Base-by-base conservation (phyloP, 371 early-diverging fungal genomes). In the Syncephalis plumigaleata region DNA sequence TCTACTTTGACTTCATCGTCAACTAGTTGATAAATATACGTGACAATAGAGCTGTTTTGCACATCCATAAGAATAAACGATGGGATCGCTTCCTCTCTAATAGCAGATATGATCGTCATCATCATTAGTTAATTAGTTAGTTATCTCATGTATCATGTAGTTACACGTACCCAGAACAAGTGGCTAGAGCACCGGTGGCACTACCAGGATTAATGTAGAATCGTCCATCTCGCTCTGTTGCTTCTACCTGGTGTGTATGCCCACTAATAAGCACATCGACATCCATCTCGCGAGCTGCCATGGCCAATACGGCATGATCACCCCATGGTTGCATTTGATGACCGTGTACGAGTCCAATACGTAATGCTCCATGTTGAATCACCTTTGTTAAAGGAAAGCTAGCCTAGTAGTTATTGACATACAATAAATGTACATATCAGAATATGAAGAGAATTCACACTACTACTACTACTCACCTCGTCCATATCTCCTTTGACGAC, bases 61-160 rank as follows among this genome's bases (percentile, higher is more conserved):
- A 94, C 61, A 65, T 95, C 94, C 87, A 95, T 83, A 52, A 95
- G 63, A 36, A 91, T 89, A 69, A 95, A 95, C 18, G 86, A 85
- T 42, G 96, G 92, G 17, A 76, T 70, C 40, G 73, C 66, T 0
- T 75, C 74, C 40, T 69, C 73, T 52, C 36, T 44, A 21, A 43
- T 17, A 7, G 36, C 50, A n/a, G n/a, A n/a, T n/a, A 42, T 24
- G 36, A 47, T 39, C 44, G 49, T 26, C 23, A 15, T n/a, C 15
- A 31, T 24, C 15, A 40, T n/a, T 18, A 39, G 22, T n/a, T 25
- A 15, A 9, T 11, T 21, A 15, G 15, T 15, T 31, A n/a, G 3
- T 18, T 23, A 44, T 21, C 38, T 15, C 39, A n/a, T n/a, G n/a
- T n/a, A n/a, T n/a, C n/a, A n/a, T n/a, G n/a, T n/a, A n/a, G n/a